Base-by-base conservation (phyloP, 805 yeast genomes). In the Candida broadrunensis region DNA sequence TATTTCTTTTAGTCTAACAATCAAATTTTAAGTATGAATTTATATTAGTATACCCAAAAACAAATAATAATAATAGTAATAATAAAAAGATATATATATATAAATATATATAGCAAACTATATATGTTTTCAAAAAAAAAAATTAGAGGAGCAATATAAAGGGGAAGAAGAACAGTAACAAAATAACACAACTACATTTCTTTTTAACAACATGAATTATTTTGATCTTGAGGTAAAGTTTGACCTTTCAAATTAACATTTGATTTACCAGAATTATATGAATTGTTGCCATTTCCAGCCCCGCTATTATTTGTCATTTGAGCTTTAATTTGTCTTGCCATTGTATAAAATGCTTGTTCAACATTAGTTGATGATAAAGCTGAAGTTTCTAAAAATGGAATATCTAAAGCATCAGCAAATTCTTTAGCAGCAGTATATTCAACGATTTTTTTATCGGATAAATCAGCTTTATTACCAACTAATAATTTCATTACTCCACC, bases 261-360 rank as follows among this genome's bases (percentile, higher is more conserved):
- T 35, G 82, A 77, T 63, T 82, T 83, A 49, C 73, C 77, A 48
- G 72, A 75, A 52, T 56, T 70, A 56, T 53, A 51, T 24, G 58
- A 51, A 18, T 54, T 48, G 36, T 43, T 44, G 9, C 9, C 24
- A 21, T 21, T 21, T 7, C 24, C 24, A 15, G 55, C 46, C 17
- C 54, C 50, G 24, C 48, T 48, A 58, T 77, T 68, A 50, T 73
- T 83, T 32, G 91, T 83, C 88, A 93, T 88, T 61, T 89, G 89
- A 50, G 95, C 93, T 75, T 93, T 93, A 63, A 93, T 93, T 66
- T 93, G 97, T 66, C 96, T 85, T 9, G 98, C 96, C 99, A 93
- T 93, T 51, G 97, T 89, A 75, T 88, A 82, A 72, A 93, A 93
- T 11, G 98, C 98, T 67, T 93, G 97, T 67, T 93, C 99, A 54